Percentiles rank a stretch among this genome's conserved stretches.
These are phyloP conservation scores for Colletotrichum noveboracense DNA, from an alignment of 2,329 filamentous ascomycete species.

Conservation along the genomic window DNA sequence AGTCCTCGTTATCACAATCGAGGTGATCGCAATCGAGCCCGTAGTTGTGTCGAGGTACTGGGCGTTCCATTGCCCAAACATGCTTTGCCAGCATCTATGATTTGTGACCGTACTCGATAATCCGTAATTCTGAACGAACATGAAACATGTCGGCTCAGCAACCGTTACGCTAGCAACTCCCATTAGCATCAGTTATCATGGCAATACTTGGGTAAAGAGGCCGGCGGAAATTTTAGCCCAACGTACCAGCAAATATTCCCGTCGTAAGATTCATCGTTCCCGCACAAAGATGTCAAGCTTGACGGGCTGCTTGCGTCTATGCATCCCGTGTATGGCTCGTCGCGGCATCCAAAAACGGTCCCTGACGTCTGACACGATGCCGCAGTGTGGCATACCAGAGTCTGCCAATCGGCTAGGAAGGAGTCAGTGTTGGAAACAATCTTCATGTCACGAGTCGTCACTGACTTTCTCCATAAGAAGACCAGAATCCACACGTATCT, in stretches of 20 bases:
- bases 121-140: not conserved
- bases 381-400: not conserved
- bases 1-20: not conserved
- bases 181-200: not conserved
- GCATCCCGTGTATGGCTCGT: not conserved
- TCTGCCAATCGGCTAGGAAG: not conserved
- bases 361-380: not conserved
- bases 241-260: not conserved
- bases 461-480: not conserved
- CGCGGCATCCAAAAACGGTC: not conserved
- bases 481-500: not conserved
- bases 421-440: not conserved
- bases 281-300: not conserved
- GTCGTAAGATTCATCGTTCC: not conserved
- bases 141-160: not conserved
- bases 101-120: not conserved
- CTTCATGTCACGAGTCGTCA: not conserved
- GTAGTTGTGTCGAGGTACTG: not conserved
- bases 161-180: not conserved
- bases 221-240: not conserved
- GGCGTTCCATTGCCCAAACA: not conserved
- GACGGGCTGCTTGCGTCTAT: not conserved
- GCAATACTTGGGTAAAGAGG: not conserved
- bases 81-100: not conserved
- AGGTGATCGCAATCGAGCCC: not conserved